Percentiles rank a stretch among this genome's conserved stretches.
Evolutionary conservation across 2,329 filamentous ascomycete species (phyloP).

Genomic region (Balansia obtecta): DNA sequence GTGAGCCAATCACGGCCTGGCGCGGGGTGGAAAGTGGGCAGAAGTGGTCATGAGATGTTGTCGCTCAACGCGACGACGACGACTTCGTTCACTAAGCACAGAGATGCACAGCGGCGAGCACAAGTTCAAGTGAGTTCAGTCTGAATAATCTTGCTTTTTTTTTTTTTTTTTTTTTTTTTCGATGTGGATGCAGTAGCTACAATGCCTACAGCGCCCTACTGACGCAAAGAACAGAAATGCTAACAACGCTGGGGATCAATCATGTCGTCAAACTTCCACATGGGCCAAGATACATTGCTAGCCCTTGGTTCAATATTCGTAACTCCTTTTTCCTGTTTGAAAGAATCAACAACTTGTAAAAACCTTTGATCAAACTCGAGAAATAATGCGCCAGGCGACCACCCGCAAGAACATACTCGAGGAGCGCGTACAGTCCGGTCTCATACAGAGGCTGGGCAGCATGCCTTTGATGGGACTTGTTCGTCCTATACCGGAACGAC

Average conservation of each 20-base stretch:
- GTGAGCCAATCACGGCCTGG: conserved; percentile 1
- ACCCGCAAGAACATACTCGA: too few relatives aligned
- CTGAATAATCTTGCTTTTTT: neutral
- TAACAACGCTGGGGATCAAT: neutral
- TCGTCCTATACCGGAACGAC: conserved; percentile 13
- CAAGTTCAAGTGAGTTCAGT: neutral
- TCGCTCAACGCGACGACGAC: too few relatives aligned
- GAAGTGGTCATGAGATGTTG: neutral
- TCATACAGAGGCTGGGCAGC: neutral
- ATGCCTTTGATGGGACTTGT: neutral
- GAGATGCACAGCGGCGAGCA: neutral
- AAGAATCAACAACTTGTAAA: neutral
- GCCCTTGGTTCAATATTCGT: neutral
- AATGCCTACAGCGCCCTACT: neutral
- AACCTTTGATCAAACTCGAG: neutral
- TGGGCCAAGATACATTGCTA: neutral
- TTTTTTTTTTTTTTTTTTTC: neutral
- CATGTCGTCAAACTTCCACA: neutral
- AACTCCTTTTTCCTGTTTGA: neutral
- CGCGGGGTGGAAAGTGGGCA: conserved; percentile 14
- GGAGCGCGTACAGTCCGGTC: too few relatives aligned
- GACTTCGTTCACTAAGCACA: too few relatives aligned
- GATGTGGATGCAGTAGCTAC: neutral
- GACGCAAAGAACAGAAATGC: neutral
- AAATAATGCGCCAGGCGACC: neutral